Evolutionary conservation across 2,329 filamentous ascomycete species (phyloP).

Genomic region (Penicillium brevicompactum): DNA sequence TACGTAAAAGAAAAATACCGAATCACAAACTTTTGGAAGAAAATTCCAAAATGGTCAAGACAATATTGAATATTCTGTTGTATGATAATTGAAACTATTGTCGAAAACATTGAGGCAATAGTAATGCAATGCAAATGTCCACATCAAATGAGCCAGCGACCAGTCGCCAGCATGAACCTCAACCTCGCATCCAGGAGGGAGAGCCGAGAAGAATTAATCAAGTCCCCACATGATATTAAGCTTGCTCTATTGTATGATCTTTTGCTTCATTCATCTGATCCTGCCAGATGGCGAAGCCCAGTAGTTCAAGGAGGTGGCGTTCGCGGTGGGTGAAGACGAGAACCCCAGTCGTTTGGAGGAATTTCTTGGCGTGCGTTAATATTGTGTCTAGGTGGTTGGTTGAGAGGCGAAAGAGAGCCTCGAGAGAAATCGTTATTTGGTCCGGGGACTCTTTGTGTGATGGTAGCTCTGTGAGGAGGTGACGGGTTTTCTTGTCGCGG

Average conservation of each 20-base stretch:
- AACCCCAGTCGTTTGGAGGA: conserved; percentile 17
- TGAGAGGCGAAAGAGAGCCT: conserved; percentile 15
- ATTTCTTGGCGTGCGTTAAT: conserved; percentile 13
- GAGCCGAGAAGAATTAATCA: neutral
- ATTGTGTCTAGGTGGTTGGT: neutral
- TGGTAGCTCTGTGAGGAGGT: conserved; percentile 6
- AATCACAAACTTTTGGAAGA: too few relatives aligned
- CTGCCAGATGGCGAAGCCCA: conserved; percentile 23
- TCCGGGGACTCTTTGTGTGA: neutral
- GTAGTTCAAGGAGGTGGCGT: conserved; percentile 24
- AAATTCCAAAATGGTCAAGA: neutral
- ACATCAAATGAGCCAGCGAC: neutral
- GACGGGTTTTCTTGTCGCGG: conserved; percentile 14
- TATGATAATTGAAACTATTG: neutral
- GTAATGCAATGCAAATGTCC: conserved; percentile 4
- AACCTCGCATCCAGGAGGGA: neutral
- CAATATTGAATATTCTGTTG: neutral
- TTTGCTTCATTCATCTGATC: conserved; percentile 15
- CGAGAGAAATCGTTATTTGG: conserved; percentile 16
- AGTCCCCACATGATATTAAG: neutral
- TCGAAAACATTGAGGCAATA: neutral
- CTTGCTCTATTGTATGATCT: neutral
- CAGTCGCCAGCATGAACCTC: neutral
- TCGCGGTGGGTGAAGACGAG: conserved; percentile 24
- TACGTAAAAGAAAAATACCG: too few relatives aligned